Percentiles rank a stretch among this genome's conserved stretches.
phyloP scores from a whole-genome alignment of 495 filamentous ascomycete genomes.

The Achaetomiella virescens region DNA sequence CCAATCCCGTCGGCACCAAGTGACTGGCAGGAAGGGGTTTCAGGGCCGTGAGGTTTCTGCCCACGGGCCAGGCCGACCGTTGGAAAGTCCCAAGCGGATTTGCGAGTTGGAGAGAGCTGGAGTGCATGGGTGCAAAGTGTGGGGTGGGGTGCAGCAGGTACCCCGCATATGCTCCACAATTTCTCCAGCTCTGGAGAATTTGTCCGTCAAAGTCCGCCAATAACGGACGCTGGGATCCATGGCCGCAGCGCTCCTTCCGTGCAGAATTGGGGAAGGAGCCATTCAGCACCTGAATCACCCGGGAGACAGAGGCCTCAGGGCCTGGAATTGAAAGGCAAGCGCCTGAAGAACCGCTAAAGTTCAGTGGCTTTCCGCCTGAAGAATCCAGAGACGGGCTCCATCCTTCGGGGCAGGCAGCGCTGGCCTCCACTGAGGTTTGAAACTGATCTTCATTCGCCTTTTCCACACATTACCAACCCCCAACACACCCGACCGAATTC shows the following conservation, averaged over 20 bases:
- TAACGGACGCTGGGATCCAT: not conserved
- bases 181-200: constrained; percentile 23
- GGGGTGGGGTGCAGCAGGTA: constrained; percentile 8
- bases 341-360: not conserved
- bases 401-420: too few relatives aligned
- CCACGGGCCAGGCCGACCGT: not conserved
- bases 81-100: not conserved
- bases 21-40: constrained; percentile 1
- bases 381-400: not conserved
- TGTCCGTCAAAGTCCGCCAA: constrained; percentile 21
- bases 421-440: too few relatives aligned
- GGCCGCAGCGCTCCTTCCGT: not conserved
- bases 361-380: not conserved
- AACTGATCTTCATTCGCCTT: too few relatives aligned
- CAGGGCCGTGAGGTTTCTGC: not conserved
- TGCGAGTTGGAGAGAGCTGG: not conserved
- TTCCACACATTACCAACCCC: not conserved
- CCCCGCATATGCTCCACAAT: constrained; percentile 21
- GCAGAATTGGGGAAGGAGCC: not conserved
- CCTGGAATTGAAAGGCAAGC: not conserved
- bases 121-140: not conserved
- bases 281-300: not conserved
- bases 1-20: not conserved
- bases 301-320: not conserved
- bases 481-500: not conserved